Percentiles rank a stretch among this genome's conserved stretches.
Evolutionary conservation across 1,139 yeast genomes (phyloP).

Genomic region (Zygosaccharomyces sapae): DNA sequence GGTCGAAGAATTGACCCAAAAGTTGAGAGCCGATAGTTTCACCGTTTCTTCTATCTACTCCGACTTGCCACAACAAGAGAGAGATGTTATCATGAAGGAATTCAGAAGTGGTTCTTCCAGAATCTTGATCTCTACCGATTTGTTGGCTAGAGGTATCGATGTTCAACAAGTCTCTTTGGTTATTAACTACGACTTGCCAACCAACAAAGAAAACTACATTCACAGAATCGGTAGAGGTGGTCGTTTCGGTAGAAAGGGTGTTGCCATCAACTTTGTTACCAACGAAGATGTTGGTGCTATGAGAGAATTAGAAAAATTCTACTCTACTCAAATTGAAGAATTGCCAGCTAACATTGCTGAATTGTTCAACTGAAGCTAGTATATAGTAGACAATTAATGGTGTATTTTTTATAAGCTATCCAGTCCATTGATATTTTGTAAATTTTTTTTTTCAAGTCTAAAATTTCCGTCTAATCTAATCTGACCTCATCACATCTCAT

Average conservation of each 20-base stretch:
- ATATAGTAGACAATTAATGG: slow-evolving; percentile 12
- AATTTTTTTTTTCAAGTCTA: slow-evolving; percentile 6
- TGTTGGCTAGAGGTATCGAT: slow-evolving; percentile 99
- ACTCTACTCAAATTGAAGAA: slow-evolving; percentile 97
- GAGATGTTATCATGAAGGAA: slow-evolving; percentile 98
- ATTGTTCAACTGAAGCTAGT: slow-evolving; percentile 45
- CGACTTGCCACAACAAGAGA: slow-evolving; percentile 92
- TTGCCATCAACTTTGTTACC: slow-evolving; percentile 96
- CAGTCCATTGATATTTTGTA: slow-evolving; percentile 4
- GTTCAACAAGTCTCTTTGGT: slow-evolving; percentile 98
- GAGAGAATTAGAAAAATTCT: slow-evolving; percentile 97
- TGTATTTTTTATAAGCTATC: slow-evolving; percentile 11
- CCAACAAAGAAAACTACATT: slow-evolving; percentile 96
- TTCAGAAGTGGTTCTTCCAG: slow-evolving; percentile 98
- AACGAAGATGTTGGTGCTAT: slow-evolving; percentile 84
- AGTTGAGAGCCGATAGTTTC: slow-evolving; percentile 80
- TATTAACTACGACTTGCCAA: slow-evolving; percentile 95
- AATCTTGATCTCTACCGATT: slow-evolving; percentile 93
- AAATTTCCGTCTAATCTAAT: neutral
- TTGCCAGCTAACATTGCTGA: slow-evolving; percentile 93
- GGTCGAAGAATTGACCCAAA: slow-evolving; percentile 90
- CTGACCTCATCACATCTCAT: slow-evolving; percentile 5
- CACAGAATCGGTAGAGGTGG: slow-evolving; percentile 99
- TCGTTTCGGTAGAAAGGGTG: slow-evolving; percentile 99
- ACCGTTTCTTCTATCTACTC: slow-evolving; percentile 98